Percentiles rank a stretch among this genome's conserved stretches.
Evolutionary conservation across 768 basidiomycete species (phyloP).

Genomic region (Phylloporus sp.): DNA sequence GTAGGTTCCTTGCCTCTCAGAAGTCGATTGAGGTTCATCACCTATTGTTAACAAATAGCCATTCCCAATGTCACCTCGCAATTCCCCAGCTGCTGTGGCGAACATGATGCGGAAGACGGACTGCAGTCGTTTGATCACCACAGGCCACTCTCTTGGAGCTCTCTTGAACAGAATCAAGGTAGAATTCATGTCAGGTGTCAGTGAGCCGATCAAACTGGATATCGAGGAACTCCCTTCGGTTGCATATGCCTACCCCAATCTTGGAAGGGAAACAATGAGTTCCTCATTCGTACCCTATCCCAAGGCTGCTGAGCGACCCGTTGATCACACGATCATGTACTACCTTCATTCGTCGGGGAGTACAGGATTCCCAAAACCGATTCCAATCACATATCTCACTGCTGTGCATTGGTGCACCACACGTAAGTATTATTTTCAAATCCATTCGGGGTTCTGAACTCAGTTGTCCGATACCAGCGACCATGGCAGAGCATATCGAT

Average conservation of each 20-base stretch:
- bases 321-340: constrained; percentile 22
- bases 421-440: constrained; percentile 24
- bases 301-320: background rate
- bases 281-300: constrained; percentile 7
- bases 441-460: background rate
- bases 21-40: background rate
- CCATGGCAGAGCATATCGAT: background rate
- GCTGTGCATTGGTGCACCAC: constrained; percentile 32
- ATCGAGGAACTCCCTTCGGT: constrained; percentile 17
- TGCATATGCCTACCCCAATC: constrained; percentile 7
- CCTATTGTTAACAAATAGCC: constrained; percentile 17
- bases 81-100: constrained; percentile 32
- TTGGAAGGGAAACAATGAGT: background rate
- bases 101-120: constrained; percentile 35
- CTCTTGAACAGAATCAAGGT: constrained; percentile 30
- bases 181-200: constrained; percentile 8
- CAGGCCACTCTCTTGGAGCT: constrained; percentile 25
- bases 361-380: constrained; percentile 43
- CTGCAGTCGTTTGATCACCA: constrained; percentile 38
- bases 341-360: constrained; percentile 49
- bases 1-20: background rate
- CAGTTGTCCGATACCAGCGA: background rate
- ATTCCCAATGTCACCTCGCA: constrained; percentile 37
- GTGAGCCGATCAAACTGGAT: background rate
- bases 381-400: constrained; percentile 33